phyloP scores from a whole-genome alignment of 2,329 filamentous ascomycete genomes.

The Bipolaris gigantea region DNA sequence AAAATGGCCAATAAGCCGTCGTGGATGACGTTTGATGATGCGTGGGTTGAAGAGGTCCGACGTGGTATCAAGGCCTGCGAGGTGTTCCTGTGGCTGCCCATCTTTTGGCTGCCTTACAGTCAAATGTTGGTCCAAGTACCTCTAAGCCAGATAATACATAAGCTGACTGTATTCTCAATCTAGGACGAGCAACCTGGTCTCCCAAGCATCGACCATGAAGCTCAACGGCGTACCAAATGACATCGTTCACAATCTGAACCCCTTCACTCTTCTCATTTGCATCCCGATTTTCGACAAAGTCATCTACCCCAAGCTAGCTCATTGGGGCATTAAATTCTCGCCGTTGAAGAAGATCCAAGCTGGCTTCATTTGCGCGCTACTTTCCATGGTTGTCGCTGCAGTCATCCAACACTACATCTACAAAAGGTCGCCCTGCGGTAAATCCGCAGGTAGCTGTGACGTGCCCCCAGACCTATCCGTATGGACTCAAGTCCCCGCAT shows the following conservation, averaged over 20 bases:
- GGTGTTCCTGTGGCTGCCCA: conserved; percentile 54
- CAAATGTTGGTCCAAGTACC: conserved; percentile 50
- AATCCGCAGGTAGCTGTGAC: conserved; percentile 43
- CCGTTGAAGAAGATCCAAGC: conserved; percentile 73
- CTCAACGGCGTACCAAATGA: conserved; percentile 72
- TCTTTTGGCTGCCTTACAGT: conserved; percentile 60
- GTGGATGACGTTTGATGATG: conserved; percentile 82
- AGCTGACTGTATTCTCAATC: background rate
- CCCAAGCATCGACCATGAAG: conserved; percentile 55
- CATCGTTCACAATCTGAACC: conserved; percentile 73
- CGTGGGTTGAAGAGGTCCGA: conserved; percentile 65
- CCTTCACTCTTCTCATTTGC: conserved; percentile 73
- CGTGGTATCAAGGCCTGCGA: conserved; percentile 28
- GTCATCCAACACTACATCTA: conserved; percentile 61
- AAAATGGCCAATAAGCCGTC: conserved; percentile 57
- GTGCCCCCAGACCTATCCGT: conserved; percentile 51
- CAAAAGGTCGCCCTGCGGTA: conserved; percentile 48
- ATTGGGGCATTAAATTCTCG: conserved; percentile 64
- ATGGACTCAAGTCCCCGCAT: conserved; percentile 54
- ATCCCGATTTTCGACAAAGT: conserved; percentile 65
- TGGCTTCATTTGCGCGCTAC: conserved; percentile 67
- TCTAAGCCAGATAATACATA: background rate
- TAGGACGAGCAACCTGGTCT: conserved; percentile 62
- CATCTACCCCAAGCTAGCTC: conserved; percentile 68
- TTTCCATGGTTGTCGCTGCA: conserved; percentile 62